Conservation (phyloP, 2,329 filamentous ascomycete species). For the Delphinella strobiligena region DNA sequence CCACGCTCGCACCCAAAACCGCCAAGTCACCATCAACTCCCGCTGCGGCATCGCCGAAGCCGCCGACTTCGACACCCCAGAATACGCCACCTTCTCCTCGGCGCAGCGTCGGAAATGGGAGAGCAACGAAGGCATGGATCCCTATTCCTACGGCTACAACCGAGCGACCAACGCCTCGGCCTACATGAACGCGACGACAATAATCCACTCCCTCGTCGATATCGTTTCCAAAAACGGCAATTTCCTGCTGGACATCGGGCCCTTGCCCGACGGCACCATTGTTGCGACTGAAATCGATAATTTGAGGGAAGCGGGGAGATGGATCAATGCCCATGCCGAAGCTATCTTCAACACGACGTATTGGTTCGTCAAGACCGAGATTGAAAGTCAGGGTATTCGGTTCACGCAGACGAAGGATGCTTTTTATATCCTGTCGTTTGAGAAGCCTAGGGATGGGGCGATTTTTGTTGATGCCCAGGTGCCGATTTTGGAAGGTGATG, state of each 20-base stretch:
- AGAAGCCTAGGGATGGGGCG: conserved; percentile 21
- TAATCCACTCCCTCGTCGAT: conserved; percentile 17
- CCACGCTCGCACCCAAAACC: conserved; percentile 17
- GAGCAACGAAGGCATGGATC: conserved; percentile 48
- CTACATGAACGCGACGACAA: conserved; percentile 15
- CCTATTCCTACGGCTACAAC: conserved; percentile 36
- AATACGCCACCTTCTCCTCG: conserved; percentile 40
- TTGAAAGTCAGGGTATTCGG: conserved; percentile 18
- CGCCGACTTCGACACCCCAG: conserved; percentile 43
- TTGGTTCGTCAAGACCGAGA: conserved; percentile 4
- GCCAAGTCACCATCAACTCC: conserved; percentile 7
- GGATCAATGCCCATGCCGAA: conserved; percentile 8
- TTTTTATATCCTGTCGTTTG: conserved; percentile 36
- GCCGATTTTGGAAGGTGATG: conserved; percentile 32
- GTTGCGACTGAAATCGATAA: conserved; percentile 3
- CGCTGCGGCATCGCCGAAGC: conserved; percentile 13
- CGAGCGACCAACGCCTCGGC: conserved; percentile 10
- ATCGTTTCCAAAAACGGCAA: conserved; percentile 21
- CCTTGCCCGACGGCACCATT: conserved; percentile 11
- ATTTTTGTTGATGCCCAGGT: conserved; percentile 28
- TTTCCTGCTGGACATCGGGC: conserved; percentile 19
- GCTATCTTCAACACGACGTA: conserved; percentile 7
- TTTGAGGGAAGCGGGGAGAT: conserved; percentile 7
- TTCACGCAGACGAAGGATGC: conserved; percentile 39
- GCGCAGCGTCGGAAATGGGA: conserved; percentile 48